phyloP scores from a whole-genome alignment of 2,329 filamentous ascomycete species.

The Ophiocordyceps camponoti-saundersi region DNA sequence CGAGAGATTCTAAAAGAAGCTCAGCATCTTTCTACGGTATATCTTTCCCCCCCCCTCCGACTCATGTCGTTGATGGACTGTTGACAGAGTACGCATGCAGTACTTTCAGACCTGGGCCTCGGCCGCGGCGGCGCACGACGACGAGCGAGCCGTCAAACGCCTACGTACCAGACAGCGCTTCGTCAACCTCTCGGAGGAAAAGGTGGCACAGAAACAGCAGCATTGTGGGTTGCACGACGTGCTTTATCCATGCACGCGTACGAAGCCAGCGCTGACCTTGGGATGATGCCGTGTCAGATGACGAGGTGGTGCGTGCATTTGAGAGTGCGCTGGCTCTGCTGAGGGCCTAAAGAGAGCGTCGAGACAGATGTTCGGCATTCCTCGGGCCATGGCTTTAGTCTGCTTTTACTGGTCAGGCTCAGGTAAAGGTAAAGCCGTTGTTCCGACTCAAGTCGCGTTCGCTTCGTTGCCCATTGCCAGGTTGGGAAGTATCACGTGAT shows the following conservation, averaged over 20 bases:
- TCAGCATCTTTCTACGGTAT: slow-evolving; percentile 46
- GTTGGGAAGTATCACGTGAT: not conserved
- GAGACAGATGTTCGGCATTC: not conserved
- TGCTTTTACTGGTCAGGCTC: not conserved
- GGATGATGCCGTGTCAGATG: slow-evolving; percentile 10
- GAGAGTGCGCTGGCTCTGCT: slow-evolving; percentile 43
- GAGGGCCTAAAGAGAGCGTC: slow-evolving; percentile 13
- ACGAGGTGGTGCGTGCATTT: slow-evolving; percentile 44
- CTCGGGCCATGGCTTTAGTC: not conserved
- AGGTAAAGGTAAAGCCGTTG: not conserved
- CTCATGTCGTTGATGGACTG: no score
- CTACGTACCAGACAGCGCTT: slow-evolving; percentile 64
- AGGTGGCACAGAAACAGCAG: slow-evolving; percentile 55
- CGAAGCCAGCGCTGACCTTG: not conserved
- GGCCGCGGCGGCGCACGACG: slow-evolving; percentile 54
- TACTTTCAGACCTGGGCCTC: slow-evolving; percentile 69
- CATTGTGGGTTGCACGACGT: slow-evolving; percentile 45
- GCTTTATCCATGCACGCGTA: not conserved
- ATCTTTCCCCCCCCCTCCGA: no score
- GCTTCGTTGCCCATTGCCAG: not conserved
- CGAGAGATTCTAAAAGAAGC: slow-evolving; percentile 50
- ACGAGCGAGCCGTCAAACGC: slow-evolving; percentile 60
- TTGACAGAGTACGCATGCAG: slow-evolving; percentile 23
- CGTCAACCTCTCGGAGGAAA: slow-evolving; percentile 57
- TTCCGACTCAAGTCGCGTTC: not conserved